Evolutionary conservation across 768 basidiomycete species (phyloP), one percentile per base, ranked within the genome.

Genomic region (Nidularia pulvinata): DNA sequence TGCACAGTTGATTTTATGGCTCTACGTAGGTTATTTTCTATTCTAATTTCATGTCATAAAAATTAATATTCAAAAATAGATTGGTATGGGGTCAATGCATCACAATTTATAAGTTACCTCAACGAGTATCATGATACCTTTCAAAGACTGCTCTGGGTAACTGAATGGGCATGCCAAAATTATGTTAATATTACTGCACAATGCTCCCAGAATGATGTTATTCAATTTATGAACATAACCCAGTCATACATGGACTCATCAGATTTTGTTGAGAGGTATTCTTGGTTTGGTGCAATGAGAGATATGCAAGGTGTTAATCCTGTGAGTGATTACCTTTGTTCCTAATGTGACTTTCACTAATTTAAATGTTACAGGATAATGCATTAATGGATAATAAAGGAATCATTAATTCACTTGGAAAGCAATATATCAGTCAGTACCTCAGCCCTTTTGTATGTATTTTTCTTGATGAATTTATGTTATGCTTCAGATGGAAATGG

Each of bases 1-100:
- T 86, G 84, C 58, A 79, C 76, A 4, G 74, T 84, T 7, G 82
- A 85, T 61, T 83, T 85, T 57, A 73, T 85, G 46, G 77, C 82
- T 30, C 51, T 84, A 22, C 84, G 80, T 79, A 58, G 56, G 80
- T 69, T 11, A 6, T 51, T 6, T 22, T 46, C 45, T 4, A 3
- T 9, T 46, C 6, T 14, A 25, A 11, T 51, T 33, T 45, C 19
- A 14, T 33, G 46, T 44, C 9, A 19, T 30, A 34, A 46, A 33
- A 11, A 52, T 39, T 46, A 11, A 32, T 53, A 42, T 19, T 42
- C 39, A 11, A 42, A 6, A 45, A 6, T 54, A 77, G 73, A 80
- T 55, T 80, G 76, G 73, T 85, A 85, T 63, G 81, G 78, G 51
- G 71, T 76, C 32, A 77, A 83, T 56, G 76, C 79, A 1, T 73